Conservation (phyloP, 2,329 filamentous ascomycete species). For the Sarocladium kiliense region DNA sequence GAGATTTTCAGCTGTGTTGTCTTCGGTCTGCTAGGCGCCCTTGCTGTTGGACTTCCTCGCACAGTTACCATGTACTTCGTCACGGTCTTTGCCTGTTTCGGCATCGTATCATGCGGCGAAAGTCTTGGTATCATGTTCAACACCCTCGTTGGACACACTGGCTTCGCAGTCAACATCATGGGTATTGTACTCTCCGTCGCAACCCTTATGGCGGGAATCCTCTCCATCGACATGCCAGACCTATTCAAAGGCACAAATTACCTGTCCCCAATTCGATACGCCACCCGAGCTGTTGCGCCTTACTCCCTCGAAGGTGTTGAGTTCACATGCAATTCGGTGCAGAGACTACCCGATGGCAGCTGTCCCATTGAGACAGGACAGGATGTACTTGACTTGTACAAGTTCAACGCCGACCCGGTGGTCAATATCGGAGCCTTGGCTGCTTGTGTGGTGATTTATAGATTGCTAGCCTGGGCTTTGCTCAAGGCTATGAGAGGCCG, state of each 20-base stretch:
- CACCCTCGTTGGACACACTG: slow-evolving; percentile 66
- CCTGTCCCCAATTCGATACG: slow-evolving; percentile 66
- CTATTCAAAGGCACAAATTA: slow-evolving; percentile 68
- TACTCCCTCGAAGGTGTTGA: slow-evolving; percentile 55
- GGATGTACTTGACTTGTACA: slow-evolving; percentile 63
- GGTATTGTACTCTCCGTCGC: slow-evolving; percentile 64
- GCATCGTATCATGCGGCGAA: slow-evolving; percentile 70
- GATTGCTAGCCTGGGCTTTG: slow-evolving; percentile 56
- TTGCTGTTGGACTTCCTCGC: slow-evolving; percentile 60
- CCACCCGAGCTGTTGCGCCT: slow-evolving; percentile 59
- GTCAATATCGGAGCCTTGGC: slow-evolving; percentile 60
- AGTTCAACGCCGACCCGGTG: slow-evolving; percentile 55
- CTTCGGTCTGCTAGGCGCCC: slow-evolving; percentile 57
- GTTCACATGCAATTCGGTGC: slow-evolving; percentile 59
- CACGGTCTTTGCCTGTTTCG: slow-evolving; percentile 63
- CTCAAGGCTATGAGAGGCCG: slow-evolving; percentile 33
- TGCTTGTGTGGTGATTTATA: slow-evolving; percentile 59
- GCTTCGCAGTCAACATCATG: slow-evolving; percentile 71
- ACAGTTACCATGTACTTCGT: slow-evolving; percentile 62
- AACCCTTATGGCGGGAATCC: slow-evolving; percentile 65
- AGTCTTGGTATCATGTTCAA: slow-evolving; percentile 76
- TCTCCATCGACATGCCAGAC: slow-evolving; percentile 63
- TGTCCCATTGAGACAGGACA: slow-evolving; percentile 63
- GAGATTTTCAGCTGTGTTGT: slow-evolving; percentile 62
- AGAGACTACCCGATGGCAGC: slow-evolving; percentile 52